Conservation (phyloP, 257 asterid genomes). For the Petunia secreta region DNA sequence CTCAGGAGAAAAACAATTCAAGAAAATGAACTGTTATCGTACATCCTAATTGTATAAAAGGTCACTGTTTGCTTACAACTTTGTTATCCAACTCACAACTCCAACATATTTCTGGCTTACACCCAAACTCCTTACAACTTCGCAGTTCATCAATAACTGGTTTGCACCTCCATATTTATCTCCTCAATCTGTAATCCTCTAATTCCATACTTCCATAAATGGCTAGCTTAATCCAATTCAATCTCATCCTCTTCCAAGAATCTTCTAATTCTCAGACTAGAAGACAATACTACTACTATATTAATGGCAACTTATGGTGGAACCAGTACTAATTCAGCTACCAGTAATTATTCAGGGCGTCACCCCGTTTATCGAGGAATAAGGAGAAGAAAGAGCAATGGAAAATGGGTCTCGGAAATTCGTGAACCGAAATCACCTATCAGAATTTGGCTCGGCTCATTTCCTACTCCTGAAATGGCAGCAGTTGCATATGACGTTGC, state of each 20-base stretch:
- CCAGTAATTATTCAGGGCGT: conserved; percentile 34
- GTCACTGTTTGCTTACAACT: conserved; percentile 15
- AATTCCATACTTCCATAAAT: conserved; percentile 42
- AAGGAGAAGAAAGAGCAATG: conserved; percentile 42
- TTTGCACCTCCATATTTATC: conserved; percentile 41
- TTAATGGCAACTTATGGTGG: conserved; percentile 43
- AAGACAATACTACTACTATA: background rate
- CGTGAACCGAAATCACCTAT: conserved; percentile 22
- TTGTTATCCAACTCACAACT: conserved; percentile 55
- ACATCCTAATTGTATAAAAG: background rate
- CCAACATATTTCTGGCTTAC: conserved; percentile 59
- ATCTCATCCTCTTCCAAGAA: background rate
- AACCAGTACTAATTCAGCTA: background rate
- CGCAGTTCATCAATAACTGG: conserved; percentile 49
- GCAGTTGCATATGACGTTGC: conserved; percentile 18
- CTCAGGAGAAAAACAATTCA: background rate
- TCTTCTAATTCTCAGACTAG: background rate
- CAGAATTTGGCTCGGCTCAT: conserved; percentile 28
- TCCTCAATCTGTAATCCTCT: background rate
- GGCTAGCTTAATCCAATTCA: conserved; percentile 43
- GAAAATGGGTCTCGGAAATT: conserved; percentile 28
- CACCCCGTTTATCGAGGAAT: conserved; percentile 58
- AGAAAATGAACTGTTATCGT: background rate
- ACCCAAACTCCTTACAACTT: conserved; percentile 49
- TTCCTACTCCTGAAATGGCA: conserved; percentile 26